Evolutionary conservation across 1,284 basidiomycete genomes (phyloP).

Genomic region (Ustilago cynodontis): DNA sequence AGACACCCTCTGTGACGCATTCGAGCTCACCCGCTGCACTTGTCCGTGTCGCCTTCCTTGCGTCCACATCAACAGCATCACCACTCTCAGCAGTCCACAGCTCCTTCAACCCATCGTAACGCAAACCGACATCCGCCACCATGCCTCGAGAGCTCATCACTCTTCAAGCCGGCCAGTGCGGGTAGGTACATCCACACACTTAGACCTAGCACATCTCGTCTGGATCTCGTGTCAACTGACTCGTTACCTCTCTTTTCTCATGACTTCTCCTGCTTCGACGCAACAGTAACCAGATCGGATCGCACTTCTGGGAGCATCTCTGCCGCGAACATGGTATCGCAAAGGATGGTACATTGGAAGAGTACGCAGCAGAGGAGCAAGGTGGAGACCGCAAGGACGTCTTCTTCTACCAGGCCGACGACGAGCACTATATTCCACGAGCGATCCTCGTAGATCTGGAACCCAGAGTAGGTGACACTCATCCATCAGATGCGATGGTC

Average conservation of each 20-base stretch:
- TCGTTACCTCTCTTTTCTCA: not conserved
- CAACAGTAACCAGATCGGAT: constrained; percentile 65
- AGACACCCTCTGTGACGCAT: not conserved
- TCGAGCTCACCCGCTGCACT: not conserved
- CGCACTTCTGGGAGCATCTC: constrained; percentile 70
- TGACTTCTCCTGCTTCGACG: not conserved
- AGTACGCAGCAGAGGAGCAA: constrained; percentile 63
- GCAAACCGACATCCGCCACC: not conserved
- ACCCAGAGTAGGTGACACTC: constrained; percentile 79
- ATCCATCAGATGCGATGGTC: not conserved
- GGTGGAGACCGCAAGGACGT: constrained; percentile 90
- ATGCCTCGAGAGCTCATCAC: constrained; percentile 69
- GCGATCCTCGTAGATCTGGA: constrained; percentile 98
- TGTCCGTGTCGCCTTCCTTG: not conserved
- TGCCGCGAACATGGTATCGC: constrained; percentile 68
- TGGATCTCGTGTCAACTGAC: constrained; percentile 6
- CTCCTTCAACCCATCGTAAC: not conserved
- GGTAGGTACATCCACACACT: constrained; percentile 21
- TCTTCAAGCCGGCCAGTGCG: constrained; percentile 69
- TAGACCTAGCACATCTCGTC: not conserved
- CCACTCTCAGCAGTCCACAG: not conserved
- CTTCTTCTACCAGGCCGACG: constrained; percentile 99
- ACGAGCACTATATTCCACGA: constrained; percentile 98
- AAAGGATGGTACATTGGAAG: constrained; percentile 67
- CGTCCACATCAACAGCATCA: not conserved